A percentile compares a stretch with the other conserved stretches of the same genome.
These are phyloP conservation scores for Solanum boliviense DNA, from an alignment of 257 asterid species.

Conservation along the genomic window DNA sequence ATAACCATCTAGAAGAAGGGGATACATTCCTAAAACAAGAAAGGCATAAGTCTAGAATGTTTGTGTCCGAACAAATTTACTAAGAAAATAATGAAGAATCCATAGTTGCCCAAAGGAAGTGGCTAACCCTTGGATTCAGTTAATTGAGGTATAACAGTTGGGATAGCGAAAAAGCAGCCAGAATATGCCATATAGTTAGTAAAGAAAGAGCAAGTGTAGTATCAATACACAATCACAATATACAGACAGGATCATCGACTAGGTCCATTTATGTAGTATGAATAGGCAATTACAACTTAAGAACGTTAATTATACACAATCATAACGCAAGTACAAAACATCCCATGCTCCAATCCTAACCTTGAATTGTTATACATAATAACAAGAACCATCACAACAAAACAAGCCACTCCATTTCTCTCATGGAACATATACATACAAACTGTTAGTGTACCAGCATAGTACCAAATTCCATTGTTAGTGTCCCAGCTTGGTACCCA, in stretches of 20 bases:
- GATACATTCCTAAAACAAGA: neutral
- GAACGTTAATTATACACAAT: neutral
- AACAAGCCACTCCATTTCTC: too few species aligned
- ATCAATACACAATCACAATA: neutral
- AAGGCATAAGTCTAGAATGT: neutral
- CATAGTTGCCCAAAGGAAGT: neutral
- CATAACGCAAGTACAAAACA: too few species aligned
- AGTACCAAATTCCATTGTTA: neutral
- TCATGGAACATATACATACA: too few species aligned
- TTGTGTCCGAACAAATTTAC: neutral
- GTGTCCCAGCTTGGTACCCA: too few species aligned
- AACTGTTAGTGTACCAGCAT: too few species aligned
- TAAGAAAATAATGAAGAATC: too few species aligned
- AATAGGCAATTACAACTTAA: neutral
- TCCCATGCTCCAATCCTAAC: fast-evolving
- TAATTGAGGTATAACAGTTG: too few species aligned
- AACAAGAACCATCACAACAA: neutral
- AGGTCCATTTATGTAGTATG: neutral
- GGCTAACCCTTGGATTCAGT: neutral
- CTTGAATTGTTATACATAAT: neutral
- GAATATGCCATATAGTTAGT: neutral
- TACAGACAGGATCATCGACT: too few species aligned
- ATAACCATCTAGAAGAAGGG: neutral
- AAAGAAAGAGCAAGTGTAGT: neutral
- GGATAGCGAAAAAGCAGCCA: neutral